Base-by-base conservation (phyloP, 805 yeast genomes). In the Saccharomycopsis oosterbeekiorum region DNA sequence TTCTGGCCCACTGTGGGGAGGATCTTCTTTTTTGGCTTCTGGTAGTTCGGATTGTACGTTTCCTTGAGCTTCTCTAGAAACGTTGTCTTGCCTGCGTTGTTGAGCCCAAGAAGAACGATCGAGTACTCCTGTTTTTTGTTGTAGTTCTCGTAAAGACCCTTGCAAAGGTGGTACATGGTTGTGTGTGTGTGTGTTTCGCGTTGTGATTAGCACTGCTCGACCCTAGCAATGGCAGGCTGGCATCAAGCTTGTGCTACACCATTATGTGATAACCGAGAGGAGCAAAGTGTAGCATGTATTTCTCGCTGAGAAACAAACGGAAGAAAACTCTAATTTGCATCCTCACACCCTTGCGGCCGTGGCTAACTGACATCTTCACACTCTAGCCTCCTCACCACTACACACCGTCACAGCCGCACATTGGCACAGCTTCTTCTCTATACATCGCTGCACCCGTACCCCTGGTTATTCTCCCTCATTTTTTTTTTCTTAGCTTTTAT, bases 1-100 rank as follows among this genome's bases (percentile, higher is more conserved):
- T 94, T 94, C 71, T 94, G 99, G 2, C 99, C 99, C 55, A 93
- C 96, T 0, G 99, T 93, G 1, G 99, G 97, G 36, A 88, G 77
- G 17, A 91, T 90, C 62, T 89, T 76, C 24, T 84, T 77, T 21
- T 47, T 47, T 1, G 81, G 80, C 51, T 58, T 62, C 55, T 64
- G 62, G 59, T 73, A 75, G 54, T 74, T 76, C 57, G 78, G 73
- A 37, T 77, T 75, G 67, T 80, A 85, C 55, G 78, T 71, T 54
- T 78, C 76, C 68, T 88, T 88, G 42, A 86, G 73, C 65, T 84
- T 80, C 70, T 87, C 94, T 26, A 86, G 70, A 62, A 86, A 80
- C 0, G 93, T 88, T 14, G 98, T 94, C 71, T 93, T 93, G 1
- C 99, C 99, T 0, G 98, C 97, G 75, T 93, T 92, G 72, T 93